These are phyloP conservation scores for Panellus pusillus DNA, from an alignment of 768 basidiomycete species.

Conservation along the genomic window DNA sequence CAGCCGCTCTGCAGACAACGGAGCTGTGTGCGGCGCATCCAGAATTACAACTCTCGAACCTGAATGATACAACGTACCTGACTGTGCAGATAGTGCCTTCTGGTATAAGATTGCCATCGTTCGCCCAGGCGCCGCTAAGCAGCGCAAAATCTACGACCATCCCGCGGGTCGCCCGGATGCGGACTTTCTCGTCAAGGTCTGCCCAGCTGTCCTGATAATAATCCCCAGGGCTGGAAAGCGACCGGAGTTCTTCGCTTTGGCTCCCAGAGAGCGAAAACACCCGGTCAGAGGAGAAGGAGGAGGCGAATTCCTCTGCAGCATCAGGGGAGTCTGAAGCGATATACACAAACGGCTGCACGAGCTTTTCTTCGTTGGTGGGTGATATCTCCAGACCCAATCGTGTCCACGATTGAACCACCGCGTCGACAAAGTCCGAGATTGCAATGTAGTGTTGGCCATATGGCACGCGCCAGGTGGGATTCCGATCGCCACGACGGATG, in stretches of 20 bases:
- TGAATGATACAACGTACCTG: slow-evolving; percentile 38
- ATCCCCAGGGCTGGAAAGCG: slow-evolving; percentile 48
- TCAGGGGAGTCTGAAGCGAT: slow-evolving; percentile 61
- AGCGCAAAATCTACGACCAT: slow-evolving; percentile 71
- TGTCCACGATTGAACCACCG: slow-evolving; percentile 42
- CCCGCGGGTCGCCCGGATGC: slow-evolving; percentile 56
- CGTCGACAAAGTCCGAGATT: slow-evolving; percentile 45
- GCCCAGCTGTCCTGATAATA: slow-evolving; percentile 59
- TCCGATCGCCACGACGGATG: slow-evolving; percentile 62
- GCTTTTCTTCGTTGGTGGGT: slow-evolving; percentile 18
- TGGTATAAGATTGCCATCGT: slow-evolving; percentile 43
- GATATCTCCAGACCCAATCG: slow-evolving; percentile 25
- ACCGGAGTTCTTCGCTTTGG: slow-evolving; percentile 39
- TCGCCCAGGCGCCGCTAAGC: slow-evolving; percentile 61
- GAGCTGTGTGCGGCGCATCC: slow-evolving; percentile 41
- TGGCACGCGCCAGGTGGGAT: slow-evolving; percentile 40
- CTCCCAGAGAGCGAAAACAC: slow-evolving; percentile 50
- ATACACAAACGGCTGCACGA: slow-evolving; percentile 44
- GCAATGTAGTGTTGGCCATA: slow-evolving; percentile 50
- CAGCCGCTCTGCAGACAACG: slow-evolving; percentile 57
- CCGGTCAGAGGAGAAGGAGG: slow-evolving; percentile 35
- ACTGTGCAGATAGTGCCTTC: slow-evolving; percentile 57
- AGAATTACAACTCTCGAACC: background rate
- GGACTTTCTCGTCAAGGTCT: slow-evolving; percentile 35
- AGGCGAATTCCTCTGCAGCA: slow-evolving; percentile 42